Evolutionary conservation across 108 stramenopile species (phyloP).

Genomic region (Schizochytrium sp.): DNA sequence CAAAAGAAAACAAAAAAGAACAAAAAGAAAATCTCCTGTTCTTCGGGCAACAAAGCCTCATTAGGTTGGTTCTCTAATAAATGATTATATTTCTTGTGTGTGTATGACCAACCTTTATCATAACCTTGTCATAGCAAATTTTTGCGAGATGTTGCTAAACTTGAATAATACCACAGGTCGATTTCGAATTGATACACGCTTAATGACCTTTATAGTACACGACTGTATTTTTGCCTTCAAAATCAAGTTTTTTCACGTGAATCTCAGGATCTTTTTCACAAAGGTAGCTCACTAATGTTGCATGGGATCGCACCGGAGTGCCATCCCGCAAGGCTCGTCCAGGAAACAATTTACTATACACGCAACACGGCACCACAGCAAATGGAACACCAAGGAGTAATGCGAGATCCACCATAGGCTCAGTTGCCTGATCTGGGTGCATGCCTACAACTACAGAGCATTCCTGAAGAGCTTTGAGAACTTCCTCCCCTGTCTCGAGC

Average conservation of each 20-base stretch:
- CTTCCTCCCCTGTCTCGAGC: slow-evolving; percentile 67
- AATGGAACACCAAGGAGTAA: slow-evolving; percentile 81
- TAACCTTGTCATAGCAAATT: too few relatives aligned
- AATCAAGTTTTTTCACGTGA: neutral
- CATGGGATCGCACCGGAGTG: slow-evolving; percentile 71
- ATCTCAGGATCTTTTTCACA: slow-evolving; percentile 58
- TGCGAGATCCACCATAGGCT: slow-evolving; percentile 80
- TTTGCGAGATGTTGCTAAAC: too few relatives aligned
- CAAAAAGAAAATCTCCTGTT: too few relatives aligned
- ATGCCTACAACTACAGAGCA: slow-evolving; percentile 82
- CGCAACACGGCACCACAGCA: slow-evolving; percentile 86
- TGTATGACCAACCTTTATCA: too few relatives aligned
- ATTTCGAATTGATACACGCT: too few relatives aligned
- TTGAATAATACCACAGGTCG: too few relatives aligned
- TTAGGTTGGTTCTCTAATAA: too few relatives aligned
- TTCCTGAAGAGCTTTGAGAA: slow-evolving; percentile 64
- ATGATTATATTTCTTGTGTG: too few relatives aligned
- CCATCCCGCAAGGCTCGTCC: slow-evolving; percentile 23
- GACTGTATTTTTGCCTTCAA: slow-evolving; percentile 54
- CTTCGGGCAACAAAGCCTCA: too few relatives aligned
- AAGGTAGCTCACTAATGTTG: slow-evolving; percentile 77
- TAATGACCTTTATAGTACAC: neutral
- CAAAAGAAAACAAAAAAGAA: too few relatives aligned
- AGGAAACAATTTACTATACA: slow-evolving; percentile 82
- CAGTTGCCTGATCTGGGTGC: slow-evolving; percentile 90